phyloP scores from a whole-genome alignment of 1,139 yeast species.

The Tardiomyces depauwii region DNA sequence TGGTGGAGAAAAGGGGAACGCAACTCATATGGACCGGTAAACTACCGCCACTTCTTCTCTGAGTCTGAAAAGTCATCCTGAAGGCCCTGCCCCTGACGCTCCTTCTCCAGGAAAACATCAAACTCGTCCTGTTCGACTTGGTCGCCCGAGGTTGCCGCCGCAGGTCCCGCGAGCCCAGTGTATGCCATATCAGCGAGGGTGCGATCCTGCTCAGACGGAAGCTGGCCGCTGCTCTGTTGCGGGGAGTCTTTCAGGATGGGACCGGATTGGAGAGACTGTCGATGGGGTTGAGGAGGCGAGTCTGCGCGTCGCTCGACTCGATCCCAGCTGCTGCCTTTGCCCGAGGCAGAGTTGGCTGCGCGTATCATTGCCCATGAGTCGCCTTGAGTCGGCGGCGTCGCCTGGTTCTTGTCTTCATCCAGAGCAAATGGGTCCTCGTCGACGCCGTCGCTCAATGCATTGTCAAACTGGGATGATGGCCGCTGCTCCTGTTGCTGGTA shows the following conservation, averaged over 20 bases:
- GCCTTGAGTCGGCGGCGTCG: background rate
- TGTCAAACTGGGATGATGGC: background rate
- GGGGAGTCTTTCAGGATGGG: background rate
- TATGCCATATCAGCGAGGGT: background rate
- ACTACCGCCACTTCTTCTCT: slow-evolving; percentile 20
- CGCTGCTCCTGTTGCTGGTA: too few relatives aligned
- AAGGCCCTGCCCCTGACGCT: slow-evolving; percentile 16
- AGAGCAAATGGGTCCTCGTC: background rate
- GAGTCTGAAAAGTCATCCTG: slow-evolving; percentile 22
- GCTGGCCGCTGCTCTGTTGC: background rate
- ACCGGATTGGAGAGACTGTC: too few relatives aligned
- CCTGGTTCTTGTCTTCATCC: background rate
- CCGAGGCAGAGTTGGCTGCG: background rate
- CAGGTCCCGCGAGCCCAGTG: background rate
- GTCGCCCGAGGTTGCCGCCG: background rate
- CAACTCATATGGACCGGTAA: too few relatives aligned
- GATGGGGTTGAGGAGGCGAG: background rate
- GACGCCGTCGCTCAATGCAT: background rate
- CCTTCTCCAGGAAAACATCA: slow-evolving; percentile 15
- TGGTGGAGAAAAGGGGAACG: too few relatives aligned
- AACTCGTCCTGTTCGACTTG: background rate
- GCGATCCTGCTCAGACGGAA: background rate
- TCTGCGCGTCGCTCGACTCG: background rate
- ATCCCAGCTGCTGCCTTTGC: background rate
- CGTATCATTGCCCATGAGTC: background rate